These are phyloP conservation scores for Aspergillus ochraceus DNA, from an alignment of 2,329 filamentous ascomycete genomes.

Conservation along the genomic window DNA sequence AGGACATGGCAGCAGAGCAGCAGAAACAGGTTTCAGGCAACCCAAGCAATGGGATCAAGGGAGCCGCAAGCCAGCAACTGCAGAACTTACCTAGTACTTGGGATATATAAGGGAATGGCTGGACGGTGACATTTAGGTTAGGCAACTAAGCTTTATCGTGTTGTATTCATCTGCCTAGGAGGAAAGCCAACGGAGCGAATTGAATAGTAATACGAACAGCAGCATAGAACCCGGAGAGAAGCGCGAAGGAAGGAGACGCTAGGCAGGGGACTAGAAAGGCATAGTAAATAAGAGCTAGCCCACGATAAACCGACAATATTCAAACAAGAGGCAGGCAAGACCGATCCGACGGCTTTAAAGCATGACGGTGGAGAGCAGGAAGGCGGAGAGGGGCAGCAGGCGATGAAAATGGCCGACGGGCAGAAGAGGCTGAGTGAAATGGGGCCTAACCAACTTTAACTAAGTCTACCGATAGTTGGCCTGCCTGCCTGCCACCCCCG, in stretches of 20 bases:
- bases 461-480: conserved; percentile 3
- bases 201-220: background rate
- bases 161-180: conserved; percentile 7
- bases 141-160: conserved; percentile 5
- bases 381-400: conserved; percentile 8
- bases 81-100: background rate
- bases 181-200: background rate
- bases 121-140: conserved; percentile 5
- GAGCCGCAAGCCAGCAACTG: background rate
- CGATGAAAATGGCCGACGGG: conserved; percentile 1
- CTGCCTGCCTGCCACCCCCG: background rate
- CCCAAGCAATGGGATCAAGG: background rate
- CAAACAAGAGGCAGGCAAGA: background rate
- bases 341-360: background rate
- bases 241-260: background rate
- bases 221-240: background rate
- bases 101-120: conserved; percentile 1
- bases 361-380: conserved; percentile 3
- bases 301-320: too few species aligned
- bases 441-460: background rate
- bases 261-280: background rate
- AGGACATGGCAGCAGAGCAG: background rate
- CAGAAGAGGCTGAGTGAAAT: background rate
- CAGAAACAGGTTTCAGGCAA: background rate
- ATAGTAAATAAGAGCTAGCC: too few species aligned